Evolutionary conservation across 1,139 yeast species (phyloP).

Genomic region (Nakaseomyces uthaithaninus): DNA sequence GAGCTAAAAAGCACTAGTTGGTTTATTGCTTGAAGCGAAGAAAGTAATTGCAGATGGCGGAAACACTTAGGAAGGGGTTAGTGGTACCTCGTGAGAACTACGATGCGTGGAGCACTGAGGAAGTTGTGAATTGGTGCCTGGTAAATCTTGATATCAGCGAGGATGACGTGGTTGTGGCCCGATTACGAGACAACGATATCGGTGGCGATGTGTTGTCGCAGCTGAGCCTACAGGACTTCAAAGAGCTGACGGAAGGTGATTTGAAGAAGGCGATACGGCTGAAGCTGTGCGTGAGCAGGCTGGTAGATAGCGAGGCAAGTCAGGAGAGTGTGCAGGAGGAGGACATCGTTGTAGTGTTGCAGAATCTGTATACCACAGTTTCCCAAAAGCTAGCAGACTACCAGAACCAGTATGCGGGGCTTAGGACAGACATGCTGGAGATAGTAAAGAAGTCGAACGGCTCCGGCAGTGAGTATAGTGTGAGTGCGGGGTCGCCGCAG

Average conservation of each 20-base stretch:
- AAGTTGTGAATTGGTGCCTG: slow-evolving; percentile 22
- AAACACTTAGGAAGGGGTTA: background rate
- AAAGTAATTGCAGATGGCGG: background rate
- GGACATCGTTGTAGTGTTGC: slow-evolving; percentile 20
- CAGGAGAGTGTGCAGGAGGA: slow-evolving; percentile 16
- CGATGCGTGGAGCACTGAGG: slow-evolving; percentile 18
- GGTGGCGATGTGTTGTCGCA: slow-evolving; percentile 56
- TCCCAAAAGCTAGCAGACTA: slow-evolving; percentile 26
- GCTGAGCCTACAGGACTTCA: slow-evolving; percentile 50
- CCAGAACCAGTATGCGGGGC: slow-evolving; percentile 26
- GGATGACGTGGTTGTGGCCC: slow-evolving; percentile 12
- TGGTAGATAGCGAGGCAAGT: slow-evolving; percentile 13
- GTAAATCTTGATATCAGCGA: slow-evolving; percentile 13
- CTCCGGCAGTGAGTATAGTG: background rate
- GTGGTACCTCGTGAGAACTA: background rate
- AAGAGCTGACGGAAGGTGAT: slow-evolving; percentile 46
- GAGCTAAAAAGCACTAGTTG: too few relatives aligned
- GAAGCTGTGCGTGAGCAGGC: slow-evolving; percentile 38
- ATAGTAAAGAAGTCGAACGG: slow-evolving; percentile 19
- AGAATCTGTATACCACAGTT: slow-evolving; percentile 23
- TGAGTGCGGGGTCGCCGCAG: slow-evolving; percentile 2
- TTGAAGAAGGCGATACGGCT: slow-evolving; percentile 41
- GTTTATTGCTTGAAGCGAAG: too few relatives aligned
- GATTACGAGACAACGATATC: slow-evolving; percentile 46
- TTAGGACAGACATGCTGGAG: slow-evolving; percentile 28